Conservation (phyloP, 2,329 filamentous ascomycete genomes). For the Pezicula carpinea region DNA sequence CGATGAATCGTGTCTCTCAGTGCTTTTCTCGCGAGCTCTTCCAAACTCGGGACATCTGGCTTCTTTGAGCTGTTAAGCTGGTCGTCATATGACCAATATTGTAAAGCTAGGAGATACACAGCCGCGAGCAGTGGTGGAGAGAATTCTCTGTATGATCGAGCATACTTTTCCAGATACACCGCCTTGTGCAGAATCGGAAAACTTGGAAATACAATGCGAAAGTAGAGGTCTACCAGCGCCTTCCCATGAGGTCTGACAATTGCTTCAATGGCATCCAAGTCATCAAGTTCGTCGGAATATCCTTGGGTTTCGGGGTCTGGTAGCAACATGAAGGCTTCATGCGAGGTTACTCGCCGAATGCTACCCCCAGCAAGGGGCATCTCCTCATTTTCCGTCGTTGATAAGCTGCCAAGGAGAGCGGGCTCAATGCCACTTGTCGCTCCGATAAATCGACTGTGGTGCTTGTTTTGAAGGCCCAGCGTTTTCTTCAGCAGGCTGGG, state of each 20-base stretch:
- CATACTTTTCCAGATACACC: constrained; percentile 58
- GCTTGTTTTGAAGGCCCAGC: constrained; percentile 70
- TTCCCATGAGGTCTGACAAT: constrained; percentile 24
- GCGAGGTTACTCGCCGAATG: constrained; percentile 68
- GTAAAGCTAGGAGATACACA: constrained; percentile 57
- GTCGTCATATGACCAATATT: constrained; percentile 56
- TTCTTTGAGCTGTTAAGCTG: constrained; percentile 40
- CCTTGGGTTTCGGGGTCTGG: constrained; percentile 68
- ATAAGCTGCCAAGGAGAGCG: constrained; percentile 71
- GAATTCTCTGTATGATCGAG: constrained; percentile 51
- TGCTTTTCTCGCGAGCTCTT: constrained; percentile 37
- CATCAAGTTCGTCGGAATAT: constrained; percentile 34
- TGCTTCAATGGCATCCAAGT: constrained; percentile 27
- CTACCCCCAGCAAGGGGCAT: constrained; percentile 63
- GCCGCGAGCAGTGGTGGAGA: constrained; percentile 54
- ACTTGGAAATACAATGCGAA: constrained; percentile 42
- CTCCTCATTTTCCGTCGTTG: constrained; percentile 72
- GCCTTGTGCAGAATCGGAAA: constrained; percentile 52
- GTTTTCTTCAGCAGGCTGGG: constrained; percentile 62
- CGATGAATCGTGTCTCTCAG: constrained; percentile 44
- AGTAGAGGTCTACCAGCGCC: constrained; percentile 22
- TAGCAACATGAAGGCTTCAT: constrained; percentile 73
- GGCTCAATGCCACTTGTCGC: constrained; percentile 77
- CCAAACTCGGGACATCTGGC: constrained; percentile 34
- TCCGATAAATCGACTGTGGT: constrained; percentile 76